Percentiles rank a stretch among this genome's conserved stretches.
phyloP scores from a whole-genome alignment of 768 basidiomycete species.

The Peribolospora baueri region DNA sequence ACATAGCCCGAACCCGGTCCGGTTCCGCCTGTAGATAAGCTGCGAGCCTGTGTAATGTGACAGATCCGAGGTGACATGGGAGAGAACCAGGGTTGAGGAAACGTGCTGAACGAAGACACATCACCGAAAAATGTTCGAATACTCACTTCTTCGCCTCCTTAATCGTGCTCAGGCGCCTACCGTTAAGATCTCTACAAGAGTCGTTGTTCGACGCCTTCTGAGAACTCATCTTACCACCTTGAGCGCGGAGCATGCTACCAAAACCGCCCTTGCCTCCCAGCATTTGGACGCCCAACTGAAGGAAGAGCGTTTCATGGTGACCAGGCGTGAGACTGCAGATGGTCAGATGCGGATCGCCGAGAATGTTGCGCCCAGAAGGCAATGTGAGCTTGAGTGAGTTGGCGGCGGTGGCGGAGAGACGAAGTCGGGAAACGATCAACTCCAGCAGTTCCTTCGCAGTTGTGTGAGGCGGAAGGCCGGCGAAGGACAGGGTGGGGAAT shows the following conservation, averaged over 20 bases:
- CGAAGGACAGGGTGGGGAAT: too few relatives aligned
- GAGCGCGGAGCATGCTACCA: slow-evolving; percentile 82
- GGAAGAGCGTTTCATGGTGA: slow-evolving; percentile 20
- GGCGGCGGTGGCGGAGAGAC: too few relatives aligned
- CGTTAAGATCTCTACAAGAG: slow-evolving; percentile 46
- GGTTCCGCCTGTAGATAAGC: slow-evolving; percentile 69
- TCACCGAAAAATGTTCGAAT: background rate
- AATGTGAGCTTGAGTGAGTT: too few relatives aligned
- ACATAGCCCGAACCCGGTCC: slow-evolving; percentile 48
- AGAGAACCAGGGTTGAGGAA: background rate
- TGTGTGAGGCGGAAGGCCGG: too few relatives aligned
- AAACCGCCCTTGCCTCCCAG: slow-evolving; percentile 93
- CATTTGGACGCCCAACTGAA: slow-evolving; percentile 50
- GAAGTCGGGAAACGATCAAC: too few relatives aligned
- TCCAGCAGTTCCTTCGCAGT: too few relatives aligned
- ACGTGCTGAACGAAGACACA: background rate
- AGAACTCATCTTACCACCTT: slow-evolving; percentile 89
- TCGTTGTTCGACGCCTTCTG: slow-evolving; percentile 91
- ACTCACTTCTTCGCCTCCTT: slow-evolving; percentile 84
- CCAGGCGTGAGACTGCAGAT: too few relatives aligned
- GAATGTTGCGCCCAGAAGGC: too few relatives aligned
- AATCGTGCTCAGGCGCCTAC: slow-evolving; percentile 68
- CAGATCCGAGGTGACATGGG: background rate
- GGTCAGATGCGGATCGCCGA: too few relatives aligned
- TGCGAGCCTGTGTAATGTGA: slow-evolving; percentile 32